Conservation (phyloP, 2,329 filamentous ascomycete species). For the Ilyonectria mors-panacis region DNA sequence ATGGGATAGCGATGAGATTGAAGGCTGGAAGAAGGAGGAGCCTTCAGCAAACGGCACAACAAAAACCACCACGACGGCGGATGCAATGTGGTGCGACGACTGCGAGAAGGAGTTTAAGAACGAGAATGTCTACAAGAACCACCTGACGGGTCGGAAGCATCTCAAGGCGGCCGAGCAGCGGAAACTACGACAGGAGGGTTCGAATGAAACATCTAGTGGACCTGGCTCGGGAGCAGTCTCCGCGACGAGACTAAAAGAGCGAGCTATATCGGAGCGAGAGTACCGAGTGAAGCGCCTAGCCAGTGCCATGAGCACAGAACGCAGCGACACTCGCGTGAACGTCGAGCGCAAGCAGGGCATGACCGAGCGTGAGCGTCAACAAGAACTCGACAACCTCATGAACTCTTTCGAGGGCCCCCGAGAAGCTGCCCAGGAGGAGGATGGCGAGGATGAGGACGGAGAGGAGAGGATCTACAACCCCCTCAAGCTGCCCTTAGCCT, state of each 20-base stretch:
- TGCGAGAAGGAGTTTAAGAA: slow-evolving; percentile 98
- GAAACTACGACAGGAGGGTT: slow-evolving; percentile 62
- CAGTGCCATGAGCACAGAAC: slow-evolving; percentile 86
- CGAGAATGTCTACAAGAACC: slow-evolving; percentile 92
- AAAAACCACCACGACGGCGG: slow-evolving; percentile 57
- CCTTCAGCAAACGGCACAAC: slow-evolving; percentile 52
- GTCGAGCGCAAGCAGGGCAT: slow-evolving; percentile 97
- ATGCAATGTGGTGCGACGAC: slow-evolving; percentile 89
- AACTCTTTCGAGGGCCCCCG: slow-evolving; percentile 54
- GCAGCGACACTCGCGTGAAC: slow-evolving; percentile 91
- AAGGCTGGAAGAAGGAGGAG: slow-evolving; percentile 80
- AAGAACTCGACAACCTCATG: slow-evolving; percentile 92
- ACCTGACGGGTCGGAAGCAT: slow-evolving; percentile 93
- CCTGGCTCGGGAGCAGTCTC: slow-evolving; percentile 50
- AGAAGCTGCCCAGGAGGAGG: slow-evolving; percentile 65
- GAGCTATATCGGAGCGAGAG: slow-evolving; percentile 91
- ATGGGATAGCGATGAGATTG: slow-evolving; percentile 85
- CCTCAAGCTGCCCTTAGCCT: slow-evolving; percentile 93
- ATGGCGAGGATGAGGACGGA: slow-evolving; percentile 80
- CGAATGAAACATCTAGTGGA: slow-evolving; percentile 49
- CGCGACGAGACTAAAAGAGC: slow-evolving; percentile 81
- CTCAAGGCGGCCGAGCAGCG: slow-evolving; percentile 83
- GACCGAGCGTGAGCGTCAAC: slow-evolving; percentile 95
- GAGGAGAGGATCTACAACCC: slow-evolving; percentile 97
- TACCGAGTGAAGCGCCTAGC: slow-evolving; percentile 85